These are phyloP conservation scores for Botrytis squamosa DNA, from an alignment of 2,329 filamentous ascomycete genomes.

Conservation along the genomic window DNA sequence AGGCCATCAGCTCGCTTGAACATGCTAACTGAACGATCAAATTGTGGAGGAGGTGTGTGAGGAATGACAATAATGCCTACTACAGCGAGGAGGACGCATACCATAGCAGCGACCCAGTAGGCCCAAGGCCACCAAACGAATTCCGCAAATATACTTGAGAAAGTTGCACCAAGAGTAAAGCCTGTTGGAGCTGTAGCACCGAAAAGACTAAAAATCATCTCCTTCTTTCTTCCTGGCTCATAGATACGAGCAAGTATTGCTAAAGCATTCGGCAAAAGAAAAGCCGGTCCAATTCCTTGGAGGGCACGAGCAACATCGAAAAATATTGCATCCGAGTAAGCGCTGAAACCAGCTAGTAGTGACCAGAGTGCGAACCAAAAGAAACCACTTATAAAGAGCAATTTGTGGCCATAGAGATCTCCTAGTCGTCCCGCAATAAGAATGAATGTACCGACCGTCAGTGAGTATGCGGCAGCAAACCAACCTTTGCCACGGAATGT, in stretches of 20 bases:
- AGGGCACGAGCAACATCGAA: constrained; percentile 54
- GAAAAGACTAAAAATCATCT: constrained; percentile 48
- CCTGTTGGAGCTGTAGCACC: constrained; percentile 49
- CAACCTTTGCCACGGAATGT: constrained; percentile 42
- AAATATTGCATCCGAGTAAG: constrained; percentile 29
- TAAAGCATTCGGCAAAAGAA: constrained; percentile 53
- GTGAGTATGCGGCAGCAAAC: constrained; percentile 57
- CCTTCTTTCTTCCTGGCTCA: constrained; percentile 46
- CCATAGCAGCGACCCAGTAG: constrained; percentile 48
- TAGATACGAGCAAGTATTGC: constrained; percentile 50
- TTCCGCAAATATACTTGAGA: constrained; percentile 44
- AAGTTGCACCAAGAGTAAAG: constrained; percentile 44
- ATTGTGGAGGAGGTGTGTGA: constrained; percentile 36
- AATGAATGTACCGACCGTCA: constrained; percentile 56
- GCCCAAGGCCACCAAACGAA: constrained; percentile 52
- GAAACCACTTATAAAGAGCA: constrained; percentile 49
- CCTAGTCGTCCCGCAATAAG: constrained; percentile 52
- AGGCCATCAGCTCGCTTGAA: constrained; percentile 42
- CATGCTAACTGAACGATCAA: constrained; percentile 32
- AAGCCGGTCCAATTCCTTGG: constrained; percentile 53
- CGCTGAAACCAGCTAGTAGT: constrained; percentile 36
- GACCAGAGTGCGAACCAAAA: constrained; percentile 36
- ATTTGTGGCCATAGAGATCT: constrained; percentile 53
- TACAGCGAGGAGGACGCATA: constrained; percentile 41
- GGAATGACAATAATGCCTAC: constrained; percentile 44